Evolutionary conservation across 2,329 filamentous ascomycete genomes (phyloP).

Genomic region (Penicillium sp.): DNA sequence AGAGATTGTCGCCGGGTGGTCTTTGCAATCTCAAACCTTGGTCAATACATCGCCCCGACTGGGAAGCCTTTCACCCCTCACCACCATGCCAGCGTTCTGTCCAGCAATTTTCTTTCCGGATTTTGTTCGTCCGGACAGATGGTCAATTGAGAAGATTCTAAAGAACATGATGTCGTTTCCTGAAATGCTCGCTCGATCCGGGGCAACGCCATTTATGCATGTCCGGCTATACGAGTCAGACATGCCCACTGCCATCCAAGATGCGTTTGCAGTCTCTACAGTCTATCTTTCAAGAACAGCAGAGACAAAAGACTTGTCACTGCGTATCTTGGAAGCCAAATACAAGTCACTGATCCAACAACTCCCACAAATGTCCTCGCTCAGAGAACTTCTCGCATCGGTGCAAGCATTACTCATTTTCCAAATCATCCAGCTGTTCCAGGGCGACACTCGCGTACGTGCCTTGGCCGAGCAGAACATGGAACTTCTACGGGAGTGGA

Average conservation of each 20-base stretch:
- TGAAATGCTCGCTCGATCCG: slow-evolving; percentile 3
- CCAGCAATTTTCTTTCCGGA: slow-evolving; percentile 5
- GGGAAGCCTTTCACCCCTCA: background rate
- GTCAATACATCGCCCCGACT: slow-evolving; percentile 1
- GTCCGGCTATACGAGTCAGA: slow-evolving; percentile 9
- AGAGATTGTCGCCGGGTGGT: background rate
- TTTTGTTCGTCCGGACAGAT: slow-evolving; percentile 2
- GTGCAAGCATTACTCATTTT: slow-evolving; percentile 1
- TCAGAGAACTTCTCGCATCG: slow-evolving; percentile 5
- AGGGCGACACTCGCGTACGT: slow-evolving; percentile 10
- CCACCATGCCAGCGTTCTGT: background rate
- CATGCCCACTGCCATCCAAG: slow-evolving; percentile 11
- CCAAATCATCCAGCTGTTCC: slow-evolving; percentile 12
- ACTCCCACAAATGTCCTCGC: background rate
- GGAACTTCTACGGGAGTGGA: slow-evolving; percentile 2
- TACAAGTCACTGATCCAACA: background rate
- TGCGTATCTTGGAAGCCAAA: slow-evolving; percentile 8
- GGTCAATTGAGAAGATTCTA: slow-evolving; percentile 3
- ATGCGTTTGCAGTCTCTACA: slow-evolving; percentile 7
- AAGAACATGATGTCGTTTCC: slow-evolving; percentile 5
- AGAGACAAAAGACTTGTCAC: slow-evolving; percentile 7
- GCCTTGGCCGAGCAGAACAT: slow-evolving; percentile 9
- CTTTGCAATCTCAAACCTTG: background rate
- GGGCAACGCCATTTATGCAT: slow-evolving; percentile 9
- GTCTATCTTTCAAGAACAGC: slow-evolving; percentile 7